phyloP scores from a whole-genome alignment of 805 yeast genomes.

The Hemisphaericaspora nanyangensis region DNA sequence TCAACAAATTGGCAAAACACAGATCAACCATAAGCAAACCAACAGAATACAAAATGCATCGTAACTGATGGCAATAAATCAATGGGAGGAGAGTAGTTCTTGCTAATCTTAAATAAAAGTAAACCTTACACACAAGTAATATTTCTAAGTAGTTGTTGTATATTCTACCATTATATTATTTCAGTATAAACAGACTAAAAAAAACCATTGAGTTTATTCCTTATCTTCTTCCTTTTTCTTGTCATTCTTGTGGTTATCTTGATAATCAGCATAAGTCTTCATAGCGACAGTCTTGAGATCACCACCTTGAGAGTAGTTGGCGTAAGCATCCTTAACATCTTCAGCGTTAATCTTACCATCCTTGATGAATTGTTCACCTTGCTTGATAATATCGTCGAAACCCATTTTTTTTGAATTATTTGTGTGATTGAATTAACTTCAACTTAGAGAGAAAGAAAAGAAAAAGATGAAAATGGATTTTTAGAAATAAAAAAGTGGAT shows the following conservation, averaged over 20 bases:
- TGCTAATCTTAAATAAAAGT: no score
- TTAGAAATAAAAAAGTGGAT: conserved; percentile 1
- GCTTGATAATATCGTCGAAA: conserved; percentile 28
- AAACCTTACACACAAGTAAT: no score
- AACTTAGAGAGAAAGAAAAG: background rate
- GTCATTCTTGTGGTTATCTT: conserved; percentile 20
- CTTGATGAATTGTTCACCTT: conserved; percentile 24
- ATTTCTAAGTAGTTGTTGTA: no score
- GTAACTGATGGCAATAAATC: no score
- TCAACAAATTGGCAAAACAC: no score
- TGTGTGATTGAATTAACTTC: background rate
- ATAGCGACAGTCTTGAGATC: conserved; percentile 31
- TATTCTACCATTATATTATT: no score
- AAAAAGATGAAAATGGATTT: background rate
- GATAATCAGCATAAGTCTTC: conserved; percentile 28
- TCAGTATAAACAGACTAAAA: no score
- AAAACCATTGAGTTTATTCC: no score
- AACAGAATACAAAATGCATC: no score
- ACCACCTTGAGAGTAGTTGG: conserved; percentile 26
- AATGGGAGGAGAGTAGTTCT: no score
- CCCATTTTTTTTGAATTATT: conserved; percentile 17
- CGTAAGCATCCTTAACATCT: conserved; percentile 36
- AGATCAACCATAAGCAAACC: no score
- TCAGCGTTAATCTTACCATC: conserved; percentile 13
- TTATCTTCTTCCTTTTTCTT: conserved; percentile 1